These are phyloP conservation scores for Trichoderma semiorbis DNA, from an alignment of 2,329 filamentous ascomycete genomes.

Conservation along the genomic window DNA sequence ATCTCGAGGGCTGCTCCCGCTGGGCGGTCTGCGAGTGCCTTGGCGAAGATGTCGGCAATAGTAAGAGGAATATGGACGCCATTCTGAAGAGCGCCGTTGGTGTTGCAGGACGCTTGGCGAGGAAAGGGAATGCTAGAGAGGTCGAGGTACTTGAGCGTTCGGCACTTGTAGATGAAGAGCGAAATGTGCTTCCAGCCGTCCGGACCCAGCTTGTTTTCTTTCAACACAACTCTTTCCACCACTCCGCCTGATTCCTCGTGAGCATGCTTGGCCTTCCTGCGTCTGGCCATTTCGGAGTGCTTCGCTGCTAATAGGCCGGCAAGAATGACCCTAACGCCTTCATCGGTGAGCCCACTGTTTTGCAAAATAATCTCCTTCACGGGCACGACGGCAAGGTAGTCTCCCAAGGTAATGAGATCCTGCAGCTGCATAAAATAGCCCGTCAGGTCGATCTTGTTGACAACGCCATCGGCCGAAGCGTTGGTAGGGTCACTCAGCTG, in stretches of 20 bases:
- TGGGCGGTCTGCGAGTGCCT: conserved; percentile 71
- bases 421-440: conserved; percentile 79
- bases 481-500: conserved; percentile 74
- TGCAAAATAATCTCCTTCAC: conserved; percentile 83
- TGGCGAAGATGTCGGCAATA: conserved; percentile 63
- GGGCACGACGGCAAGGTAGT: conserved; percentile 91
- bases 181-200: conserved; percentile 92
- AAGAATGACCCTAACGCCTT: conserved; percentile 80
- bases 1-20: conserved; percentile 76
- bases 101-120: conserved; percentile 31
- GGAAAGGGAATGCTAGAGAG: conserved; percentile 82
- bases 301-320: conserved; percentile 81
- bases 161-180: conserved; percentile 86
- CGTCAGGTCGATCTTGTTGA: conserved; percentile 78
- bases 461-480: conserved; percentile 65
- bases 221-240: conserved; percentile 81
- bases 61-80: conserved; percentile 33
- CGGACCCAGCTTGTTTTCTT: conserved; percentile 83
- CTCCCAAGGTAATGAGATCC: conserved; percentile 82
- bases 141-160: conserved; percentile 80
- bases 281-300: conserved; percentile 53
- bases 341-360: conserved; percentile 81
- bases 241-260: conserved; percentile 60
- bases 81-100: conserved; percentile 32
- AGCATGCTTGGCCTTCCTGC: conserved; percentile 44